These are phyloP conservation scores for Hygrocybe punicea DNA, from an alignment of 768 basidiomycete species.

Conservation along the genomic window DNA sequence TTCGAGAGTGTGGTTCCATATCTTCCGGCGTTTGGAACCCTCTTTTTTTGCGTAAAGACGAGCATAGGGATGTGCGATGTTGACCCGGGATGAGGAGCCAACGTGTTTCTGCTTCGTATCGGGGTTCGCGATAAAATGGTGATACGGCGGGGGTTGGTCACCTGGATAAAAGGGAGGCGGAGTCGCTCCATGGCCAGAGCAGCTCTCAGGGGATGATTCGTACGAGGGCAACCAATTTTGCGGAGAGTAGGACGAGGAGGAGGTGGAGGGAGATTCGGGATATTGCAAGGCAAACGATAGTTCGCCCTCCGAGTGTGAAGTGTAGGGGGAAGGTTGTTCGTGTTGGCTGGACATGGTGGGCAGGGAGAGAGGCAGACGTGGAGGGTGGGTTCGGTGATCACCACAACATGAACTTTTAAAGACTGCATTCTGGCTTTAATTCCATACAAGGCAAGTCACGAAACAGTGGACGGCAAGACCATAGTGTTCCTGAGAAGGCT, in stretches of 20 bases:
- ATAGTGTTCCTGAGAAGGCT: not conserved
- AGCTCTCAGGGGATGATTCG: not conserved
- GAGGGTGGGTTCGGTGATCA: too few relatives aligned
- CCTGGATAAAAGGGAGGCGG: not conserved
- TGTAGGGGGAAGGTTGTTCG: not conserved
- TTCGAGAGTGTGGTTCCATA: constrained; percentile 77
- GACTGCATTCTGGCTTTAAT: too few relatives aligned
- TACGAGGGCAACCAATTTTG: not conserved
- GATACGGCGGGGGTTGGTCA: not conserved
- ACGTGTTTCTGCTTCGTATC: constrained; percentile 3
- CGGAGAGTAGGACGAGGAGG: not conserved
- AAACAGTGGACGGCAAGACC: not conserved
- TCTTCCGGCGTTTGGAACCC: constrained; percentile 63
- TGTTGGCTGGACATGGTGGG: not conserved
- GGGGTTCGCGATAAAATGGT: not conserved
- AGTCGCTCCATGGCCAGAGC: not conserved
- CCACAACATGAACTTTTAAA: too few relatives aligned
- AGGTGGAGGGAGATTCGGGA: not conserved
- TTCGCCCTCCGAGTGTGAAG: not conserved
- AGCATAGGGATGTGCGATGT: constrained; percentile 63
- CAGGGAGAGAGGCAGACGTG: not conserved
- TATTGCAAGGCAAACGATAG: not conserved
- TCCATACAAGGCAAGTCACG: not conserved
- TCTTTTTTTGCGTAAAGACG: constrained; percentile 64
- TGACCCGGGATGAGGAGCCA: constrained; percentile 5